phyloP scores from a whole-genome alignment of 306 rosid species.

The Lablab purpureus region DNA sequence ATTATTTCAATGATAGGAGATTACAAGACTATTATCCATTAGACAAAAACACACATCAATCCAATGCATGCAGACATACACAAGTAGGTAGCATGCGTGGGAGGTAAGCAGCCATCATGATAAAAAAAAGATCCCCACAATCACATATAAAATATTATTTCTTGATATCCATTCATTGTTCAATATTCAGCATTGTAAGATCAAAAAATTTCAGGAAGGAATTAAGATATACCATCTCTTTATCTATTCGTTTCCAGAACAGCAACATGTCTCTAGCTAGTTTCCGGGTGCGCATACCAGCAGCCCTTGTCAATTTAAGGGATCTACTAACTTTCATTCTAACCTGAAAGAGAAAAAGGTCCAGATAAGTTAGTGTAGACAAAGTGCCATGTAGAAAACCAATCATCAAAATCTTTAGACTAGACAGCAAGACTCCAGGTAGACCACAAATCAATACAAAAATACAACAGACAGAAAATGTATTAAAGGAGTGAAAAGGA shows the following conservation, averaged over 20 bases:
- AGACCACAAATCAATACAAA: constrained; percentile 26
- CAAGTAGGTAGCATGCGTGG: constrained; percentile 8
- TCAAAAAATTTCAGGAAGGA: constrained; percentile 35
- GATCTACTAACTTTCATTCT: constrained; percentile 90
- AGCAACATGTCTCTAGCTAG: constrained; percentile 92
- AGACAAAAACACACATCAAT: constrained; percentile 2
- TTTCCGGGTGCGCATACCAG: constrained; percentile 86
- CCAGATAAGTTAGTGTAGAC: constrained; percentile 40
- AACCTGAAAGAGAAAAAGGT: constrained; percentile 63
- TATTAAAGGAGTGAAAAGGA: constrained; percentile 23
- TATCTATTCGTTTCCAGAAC: constrained; percentile 94
- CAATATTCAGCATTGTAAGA: constrained; percentile 26
- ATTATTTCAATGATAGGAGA: constrained; percentile 24
- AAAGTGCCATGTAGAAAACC: constrained; percentile 22
- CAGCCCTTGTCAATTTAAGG: constrained; percentile 79
- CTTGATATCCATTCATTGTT: constrained; percentile 38
- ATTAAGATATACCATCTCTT: constrained; percentile 80
- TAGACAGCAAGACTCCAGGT: constrained; percentile 29
- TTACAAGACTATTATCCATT: constrained; percentile 10
- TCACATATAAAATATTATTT: constrained; percentile 14
- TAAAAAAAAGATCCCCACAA: constrained; percentile 35
- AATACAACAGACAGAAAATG: constrained; percentile 32
- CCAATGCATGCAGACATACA: background rate
- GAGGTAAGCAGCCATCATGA: constrained; percentile 28
- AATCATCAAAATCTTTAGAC: constrained; percentile 30